Evolutionary conservation across 345 rosid species (phyloP), one percentile per base, ranked within the genome.

Genomic region (Hibiscus syriacus): DNA sequence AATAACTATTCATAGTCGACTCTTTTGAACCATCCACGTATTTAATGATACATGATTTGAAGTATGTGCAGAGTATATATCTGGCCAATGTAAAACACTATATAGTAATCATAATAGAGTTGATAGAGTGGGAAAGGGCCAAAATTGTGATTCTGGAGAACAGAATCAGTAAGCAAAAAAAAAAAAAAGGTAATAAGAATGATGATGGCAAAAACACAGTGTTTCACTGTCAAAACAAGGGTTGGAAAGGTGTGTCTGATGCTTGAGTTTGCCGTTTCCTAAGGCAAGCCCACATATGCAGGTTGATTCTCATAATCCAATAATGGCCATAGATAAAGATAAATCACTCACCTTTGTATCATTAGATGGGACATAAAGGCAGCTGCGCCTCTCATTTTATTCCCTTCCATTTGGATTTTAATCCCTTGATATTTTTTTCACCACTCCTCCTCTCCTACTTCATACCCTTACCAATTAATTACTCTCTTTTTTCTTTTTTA

Each of bases 341-440:
- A n/a, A n/a, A 71, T 39, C 69, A 54, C 68, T 61, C 66, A 53
- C 73, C 77, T 46, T 65, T 79, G 34, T 84, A 82, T 78, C 53
- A 48, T 48, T 48, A 5, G 53, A 17, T 17, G 76, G 72, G 88
- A 84, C 88, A 74, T 76, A 81, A 78, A 81, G 84, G 32, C 66
- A 22, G 3, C 38, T 14, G 39, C 70, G 78, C 77, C 68, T 66
- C 80, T 67, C 75, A 64, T 62, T 45, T 76, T 68, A 74, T 64
- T 74, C 67, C 71, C 13, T 23, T 48, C 25, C 27, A 19, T 72
- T 74, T 78, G 72, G 80, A 68, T 57, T 69, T 56, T 70, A 45
- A 39, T 64, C 25, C 3, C 3, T 32, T 9, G 64, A 39, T 4
- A 16, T 16, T 16, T 26, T 3, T 56, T 29, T 29, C 38, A 55